Base-by-base conservation (phyloP, 768 basidiomycete genomes). In the Lactarius vividus region DNA sequence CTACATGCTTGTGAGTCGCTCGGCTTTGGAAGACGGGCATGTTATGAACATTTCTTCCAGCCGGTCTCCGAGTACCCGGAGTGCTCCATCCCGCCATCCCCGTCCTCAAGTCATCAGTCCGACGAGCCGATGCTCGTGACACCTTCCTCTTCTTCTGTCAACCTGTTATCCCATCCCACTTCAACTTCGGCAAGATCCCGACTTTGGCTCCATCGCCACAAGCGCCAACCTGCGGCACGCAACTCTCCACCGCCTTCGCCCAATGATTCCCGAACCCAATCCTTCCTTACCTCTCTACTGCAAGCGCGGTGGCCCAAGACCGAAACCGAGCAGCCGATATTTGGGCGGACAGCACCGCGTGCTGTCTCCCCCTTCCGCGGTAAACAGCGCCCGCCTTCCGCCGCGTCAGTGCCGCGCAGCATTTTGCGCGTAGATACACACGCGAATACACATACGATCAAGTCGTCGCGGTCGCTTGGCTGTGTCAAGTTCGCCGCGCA, bases 121-220 rank as follows among this genome's bases (percentile, higher is more conserved):
- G 63, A 65, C 13, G 62, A 65, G 66, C 44, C 59, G 15, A 35
- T 65, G 40, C 63, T 65, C 42, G 59, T 66, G 66, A 66, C 65
- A 35, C 61, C 67, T 63, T 67, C 46, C 57, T 61, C 67, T 31
- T 65, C 69, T 18, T 57, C 59, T 31, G 57, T 59, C 69, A 65
- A 52, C 66, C 65, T 65, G 58, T 69, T 62, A 60, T 66, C 72
- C 40, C 65, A 70, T 52, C 68, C 71, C 63, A 72, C 75, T 28
- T 64, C 69, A 35, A 71, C 71, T 61, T 70, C 75, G 33, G 70
- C 74, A 56, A 71, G 75, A 46, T 75, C 75, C 39, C 77, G 78
- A 26, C 80, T 82, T 70, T 83, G 82, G 82, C 76, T 83, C 55
- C 81, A 82, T 69, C 79, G 82, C 53, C 77, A 75, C 79, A 80